These are phyloP conservation scores for Torulaspora franciscae DNA, from an alignment of 805 yeast genomes.

Conservation along the genomic window DNA sequence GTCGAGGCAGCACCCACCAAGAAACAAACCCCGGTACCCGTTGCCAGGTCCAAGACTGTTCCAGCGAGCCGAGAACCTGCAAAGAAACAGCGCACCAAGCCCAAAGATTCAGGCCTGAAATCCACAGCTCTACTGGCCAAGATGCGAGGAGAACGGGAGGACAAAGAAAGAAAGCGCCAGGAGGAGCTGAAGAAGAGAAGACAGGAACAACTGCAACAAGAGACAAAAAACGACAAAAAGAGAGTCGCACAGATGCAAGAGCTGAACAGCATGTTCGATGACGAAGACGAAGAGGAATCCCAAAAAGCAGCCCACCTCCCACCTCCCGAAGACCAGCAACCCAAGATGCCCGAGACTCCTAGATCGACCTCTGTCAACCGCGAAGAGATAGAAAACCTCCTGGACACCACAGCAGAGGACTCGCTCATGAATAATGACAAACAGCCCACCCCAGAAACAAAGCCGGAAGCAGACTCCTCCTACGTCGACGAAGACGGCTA, in stretches of 20 bases:
- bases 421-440: conserved; percentile 23
- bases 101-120: conserved; percentile 24
- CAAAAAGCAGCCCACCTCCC: conserved; percentile 1
- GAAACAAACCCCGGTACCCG: conserved; percentile 12
- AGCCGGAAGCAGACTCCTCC: conserved; percentile 10
- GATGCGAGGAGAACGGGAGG: conserved; percentile 33
- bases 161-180: conserved; percentile 29
- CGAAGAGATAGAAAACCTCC: conserved; percentile 27
- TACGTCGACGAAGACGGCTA: conserved; percentile 36
- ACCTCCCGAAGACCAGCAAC: not conserved
- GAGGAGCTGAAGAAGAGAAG: conserved; percentile 28
- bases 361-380: conserved; percentile 10
- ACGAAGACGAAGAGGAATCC: conserved; percentile 22
- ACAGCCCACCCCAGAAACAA: not conserved
- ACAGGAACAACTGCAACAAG: conserved; percentile 16
- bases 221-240: conserved; percentile 21
- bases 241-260: conserved; percentile 31
- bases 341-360: conserved; percentile 4
- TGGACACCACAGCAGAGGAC: conserved; percentile 35
- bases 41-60: conserved; percentile 17
- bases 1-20: conserved; percentile 8
- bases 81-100: conserved; percentile 10
- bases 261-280: conserved; percentile 28
- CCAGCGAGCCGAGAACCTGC: conserved; percentile 9
- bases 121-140: conserved; percentile 33